A percentile compares a stretch with the other conserved stretches of the same genome.
These are phyloP conservation scores for Heliamphora exappendiculata DNA, from an alignment of 148 eudicot species.

Conservation along the genomic window DNA sequence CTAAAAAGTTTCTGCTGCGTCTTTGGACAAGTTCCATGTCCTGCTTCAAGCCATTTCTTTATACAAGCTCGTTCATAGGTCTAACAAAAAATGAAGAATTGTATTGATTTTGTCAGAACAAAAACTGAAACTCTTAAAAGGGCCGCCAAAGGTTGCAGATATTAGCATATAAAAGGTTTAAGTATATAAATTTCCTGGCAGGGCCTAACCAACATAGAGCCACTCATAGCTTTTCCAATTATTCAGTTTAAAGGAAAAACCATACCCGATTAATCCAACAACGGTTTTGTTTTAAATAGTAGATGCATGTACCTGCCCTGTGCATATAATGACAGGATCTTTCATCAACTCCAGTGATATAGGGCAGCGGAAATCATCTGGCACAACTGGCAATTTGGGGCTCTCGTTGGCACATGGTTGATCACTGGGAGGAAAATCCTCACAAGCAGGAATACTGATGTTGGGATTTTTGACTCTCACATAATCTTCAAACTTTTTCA, in stretches of 20 bases:
- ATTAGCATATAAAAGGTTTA: not conserved
- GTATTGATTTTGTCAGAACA: not conserved
- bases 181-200: not conserved
- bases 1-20: not conserved
- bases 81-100: slow-evolving; percentile 2
- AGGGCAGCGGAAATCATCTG: slow-evolving; percentile 18
- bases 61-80: slow-evolving; percentile 17
- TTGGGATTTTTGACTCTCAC: not conserved
- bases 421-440: slow-evolving; percentile 1
- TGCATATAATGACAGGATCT: slow-evolving; percentile 12
- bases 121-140: not conserved
- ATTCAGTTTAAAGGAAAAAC: not conserved
- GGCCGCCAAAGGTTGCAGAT: not conserved
- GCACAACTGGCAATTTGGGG: slow-evolving; percentile 7
- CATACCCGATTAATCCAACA: not conserved
- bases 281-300: not conserved
- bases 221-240: not conserved
- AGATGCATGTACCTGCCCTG: slow-evolving; percentile 12
- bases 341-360: slow-evolving; percentile 17
- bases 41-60: slow-evolving; percentile 12
- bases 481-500: slow-evolving; percentile 9
- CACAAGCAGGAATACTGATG: not conserved
- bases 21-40: slow-evolving; percentile 18
- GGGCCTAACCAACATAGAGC: not conserved
- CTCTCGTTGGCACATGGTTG: not conserved